Evolutionary conservation across 2,329 filamentous ascomycete genomes (phyloP), one percentile per base, ranked within the genome.

Genomic region (Fusarium acutatum): DNA sequence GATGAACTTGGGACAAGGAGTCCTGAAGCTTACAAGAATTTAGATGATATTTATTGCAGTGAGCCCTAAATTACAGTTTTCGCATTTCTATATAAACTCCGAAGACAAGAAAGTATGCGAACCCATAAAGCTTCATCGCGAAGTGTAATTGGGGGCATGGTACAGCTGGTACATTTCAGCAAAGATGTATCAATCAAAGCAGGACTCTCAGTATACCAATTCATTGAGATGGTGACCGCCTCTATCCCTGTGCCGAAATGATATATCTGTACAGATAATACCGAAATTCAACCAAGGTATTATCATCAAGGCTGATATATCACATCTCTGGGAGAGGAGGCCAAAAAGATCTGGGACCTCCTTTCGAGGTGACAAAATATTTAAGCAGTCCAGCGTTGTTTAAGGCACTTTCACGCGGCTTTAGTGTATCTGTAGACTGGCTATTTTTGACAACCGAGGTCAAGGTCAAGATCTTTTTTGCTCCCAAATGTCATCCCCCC

Each of bases 381-480:
- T 22, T 6, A 6, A 9, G 22, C 0, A 13, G 28, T 28, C 0
- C 13, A 22, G 3, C 20, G 9, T 0, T 22, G 4, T 6, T 20
- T 20, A 1, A 20, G 12, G 6, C 12, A 35, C 8, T 24, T 26
- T 5, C 3, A 15, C 1, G n/a, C 13, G 1, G 18, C 1, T 12
- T 15, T 26, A 11, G 5, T 35, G 18, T 4, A 20, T 1, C 1
- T 0, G 22, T 35, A 0, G 49, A 26, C 49, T 35, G 0, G 0
- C 1, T 52, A 22, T 20, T 52, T 52, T 52, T 26, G 32, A 22
- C 49, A 11, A 0, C 9, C 2, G 2, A 35, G 0, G 4, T 34
- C 13, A 20, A 26, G n/a, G 0, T 35, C 18, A 26, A 18, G 2
- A 12, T 24, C 6, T 52, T 52, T 52, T 35, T 52, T n/a, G 0